Evolutionary conservation across 306 rosid species (phyloP).

Genomic region (Pueraria montana): DNA sequence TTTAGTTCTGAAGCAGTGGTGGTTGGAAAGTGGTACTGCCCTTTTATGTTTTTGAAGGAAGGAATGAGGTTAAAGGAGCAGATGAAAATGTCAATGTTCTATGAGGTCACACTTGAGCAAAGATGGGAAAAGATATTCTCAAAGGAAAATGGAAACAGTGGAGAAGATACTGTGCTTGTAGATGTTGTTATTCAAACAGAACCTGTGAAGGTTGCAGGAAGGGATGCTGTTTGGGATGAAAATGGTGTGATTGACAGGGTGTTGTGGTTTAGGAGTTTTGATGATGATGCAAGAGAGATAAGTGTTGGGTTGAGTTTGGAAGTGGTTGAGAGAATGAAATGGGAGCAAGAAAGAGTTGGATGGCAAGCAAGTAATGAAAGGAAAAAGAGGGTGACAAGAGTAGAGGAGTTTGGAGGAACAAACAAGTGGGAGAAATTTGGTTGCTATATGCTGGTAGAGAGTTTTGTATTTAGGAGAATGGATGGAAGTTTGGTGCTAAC

Average conservation of each 20-base stretch:
- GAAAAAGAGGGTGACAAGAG: constrained; percentile 9
- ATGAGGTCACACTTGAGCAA: constrained; percentile 61
- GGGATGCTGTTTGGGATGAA: constrained; percentile 40
- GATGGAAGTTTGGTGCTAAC: constrained; percentile 59
- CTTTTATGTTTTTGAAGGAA: constrained; percentile 64
- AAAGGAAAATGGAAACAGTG: neutral
- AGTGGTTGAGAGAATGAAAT: constrained; percentile 35
- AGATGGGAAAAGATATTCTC: constrained; percentile 58
- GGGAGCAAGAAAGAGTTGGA: constrained; percentile 45
- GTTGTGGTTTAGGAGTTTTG: constrained; percentile 57
- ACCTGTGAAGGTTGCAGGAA: constrained; percentile 44
- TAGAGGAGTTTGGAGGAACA: constrained; percentile 13
- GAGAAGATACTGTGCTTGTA: constrained; percentile 33
- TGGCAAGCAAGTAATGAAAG: constrained; percentile 1
- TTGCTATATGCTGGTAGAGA: constrained; percentile 59
- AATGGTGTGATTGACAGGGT: neutral
- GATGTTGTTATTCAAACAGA: constrained; percentile 54
- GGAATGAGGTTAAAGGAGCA: constrained; percentile 47
- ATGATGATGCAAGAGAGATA: constrained; percentile 27
- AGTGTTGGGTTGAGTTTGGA: constrained; percentile 53
- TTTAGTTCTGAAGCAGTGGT: constrained; percentile 34
- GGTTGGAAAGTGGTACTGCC: constrained; percentile 68
- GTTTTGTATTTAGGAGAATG: constrained; percentile 60
- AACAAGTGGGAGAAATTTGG: constrained; percentile 54
- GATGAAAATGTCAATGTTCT: constrained; percentile 51